Base-by-base conservation (phyloP, 768 basidiomycete species). In the Mycena filopes region DNA sequence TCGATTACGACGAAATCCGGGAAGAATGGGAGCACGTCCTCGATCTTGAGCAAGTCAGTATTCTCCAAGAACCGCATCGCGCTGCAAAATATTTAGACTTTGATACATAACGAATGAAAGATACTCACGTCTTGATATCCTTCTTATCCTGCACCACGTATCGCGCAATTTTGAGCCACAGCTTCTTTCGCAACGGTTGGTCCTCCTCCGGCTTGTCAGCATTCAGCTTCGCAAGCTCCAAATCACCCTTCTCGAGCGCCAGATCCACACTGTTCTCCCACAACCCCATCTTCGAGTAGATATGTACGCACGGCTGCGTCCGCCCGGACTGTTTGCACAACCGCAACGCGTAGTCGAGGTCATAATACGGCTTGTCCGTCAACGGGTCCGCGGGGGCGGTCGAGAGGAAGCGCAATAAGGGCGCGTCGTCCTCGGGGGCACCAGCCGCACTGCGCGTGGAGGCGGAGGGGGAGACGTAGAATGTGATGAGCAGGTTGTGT, bases 1-100 rank as follows among this genome's bases (percentile, higher is more conserved):
- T 99, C 98, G 69, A 99, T 98, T 63, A 98, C 94, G 15, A 97
- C 95, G 74, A 99, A 99, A 79, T 99, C 97, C 2, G 98, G 97
- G 89, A 99, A 99, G 89, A 99, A 99, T 7, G 98, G 98, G 20
- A 99, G 81, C 66, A 99, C 98, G 74, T 99, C 98, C 75, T 99
- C 98, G 68, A 99, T 97, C 79, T 98, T 98, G 74, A 99, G 87
- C 38, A 99, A 80, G 70, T 94, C 90, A 0, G 98, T 97, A 67
- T 94, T 91, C 75, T 99, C 96, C 71, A 99, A 83, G 82, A 99
- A 98, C 23, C 87, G 88, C 95, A 99, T 99, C 21, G 98, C 98
- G 56, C 97, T 99, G 75, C 28, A 55, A 59, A 42, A 45, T 15
- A 20, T 29, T 26, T 65, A 29, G 60, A 49, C 40, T 51, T 41